These are phyloP conservation scores for Trichoderma koningii DNA, from an alignment of 2,329 filamentous ascomycete species.

Conservation along the genomic window DNA sequence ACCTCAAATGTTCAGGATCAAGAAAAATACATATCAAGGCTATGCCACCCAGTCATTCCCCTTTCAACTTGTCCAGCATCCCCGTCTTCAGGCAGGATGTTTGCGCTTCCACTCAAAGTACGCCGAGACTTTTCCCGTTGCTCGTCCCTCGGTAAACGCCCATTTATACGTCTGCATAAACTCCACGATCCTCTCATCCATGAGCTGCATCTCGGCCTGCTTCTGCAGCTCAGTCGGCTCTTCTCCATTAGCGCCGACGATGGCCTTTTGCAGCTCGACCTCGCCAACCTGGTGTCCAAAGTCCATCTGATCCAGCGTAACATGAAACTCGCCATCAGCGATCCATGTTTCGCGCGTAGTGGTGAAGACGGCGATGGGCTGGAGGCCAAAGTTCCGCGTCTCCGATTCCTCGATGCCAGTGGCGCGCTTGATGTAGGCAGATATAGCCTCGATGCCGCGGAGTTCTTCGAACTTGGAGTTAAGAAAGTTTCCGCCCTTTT, in stretches of 20 bases:
- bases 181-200: not conserved
- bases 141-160: not conserved
- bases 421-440: not conserved
- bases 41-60: not conserved
- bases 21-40: not conserved
- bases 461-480: conserved; percentile 13
- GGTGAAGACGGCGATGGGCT: conserved; percentile 1
- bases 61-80: too few species aligned
- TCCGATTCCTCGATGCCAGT: not conserved
- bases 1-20: too few species aligned
- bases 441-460: not conserved
- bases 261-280: conserved; percentile 6
- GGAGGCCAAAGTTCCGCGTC: not conserved
- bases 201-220: not conserved
- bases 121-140: conserved; percentile 9
- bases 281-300: conserved; percentile 19
- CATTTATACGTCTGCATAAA: conserved; percentile 15
- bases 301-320: conserved; percentile 12
- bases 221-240: not conserved
- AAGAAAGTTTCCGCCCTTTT: not conserved
- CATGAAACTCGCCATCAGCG: conserved; percentile 10
- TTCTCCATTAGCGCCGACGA: not conserved
- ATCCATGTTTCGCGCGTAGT: conserved; percentile 15
- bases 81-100: not conserved
- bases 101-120: conserved; percentile 10